Evolutionary conservation across 1,284 basidiomycete genomes (phyloP), one percentile per base, ranked within the genome.

Genomic region (Macrocystidia cucumis): DNA sequence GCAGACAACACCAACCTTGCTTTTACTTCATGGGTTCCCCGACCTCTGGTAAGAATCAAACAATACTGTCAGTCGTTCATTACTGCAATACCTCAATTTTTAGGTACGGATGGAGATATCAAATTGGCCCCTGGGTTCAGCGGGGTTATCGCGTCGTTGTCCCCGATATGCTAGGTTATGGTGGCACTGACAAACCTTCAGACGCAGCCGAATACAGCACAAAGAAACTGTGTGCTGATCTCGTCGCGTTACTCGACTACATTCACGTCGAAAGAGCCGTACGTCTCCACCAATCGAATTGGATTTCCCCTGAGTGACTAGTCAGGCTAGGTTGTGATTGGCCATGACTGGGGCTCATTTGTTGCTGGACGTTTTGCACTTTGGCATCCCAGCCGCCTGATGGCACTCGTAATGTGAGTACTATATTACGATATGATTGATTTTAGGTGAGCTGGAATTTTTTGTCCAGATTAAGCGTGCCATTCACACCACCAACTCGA

Each of bases 21-120:
- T 85, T n/a, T 78, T 77, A 48, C 44, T 85, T 12, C 82, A 86
- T 48, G 82, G 82, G 1, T 85, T 86, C 49, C 82, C 82, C 8
- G 82, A 85, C 46, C 55, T 72, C 28, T 80, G 76, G 77, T 74
- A 55, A 12, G 11, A 11, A 29, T 18, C 29, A 5, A 12, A 18
- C n/a, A n/a, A n/a, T n/a, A n/a, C 17, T 5, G 29, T 11, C 29
- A n/a, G 14, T 18, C n/a, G 19, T 5, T 30, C 20, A 21, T 19
- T 13, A 5, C 31, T 31, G 42, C 7, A 44, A 20, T 5, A 14
- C 18, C 9, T 35, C 2, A 35, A n/a, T n/a, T n/a, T n/a, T n/a
- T n/a, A 78, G 77, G 72, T 83, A 78, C 54, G 77, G 76, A 20
- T 83, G 79, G 80, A 62, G 78, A 32, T 55, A 78, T 49, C 80